Percentiles rank a stretch among this genome's conserved stretches.
These are phyloP conservation scores for Hortiboletus flavorubellus DNA, from an alignment of 768 basidiomycete genomes.

Conservation along the genomic window DNA sequence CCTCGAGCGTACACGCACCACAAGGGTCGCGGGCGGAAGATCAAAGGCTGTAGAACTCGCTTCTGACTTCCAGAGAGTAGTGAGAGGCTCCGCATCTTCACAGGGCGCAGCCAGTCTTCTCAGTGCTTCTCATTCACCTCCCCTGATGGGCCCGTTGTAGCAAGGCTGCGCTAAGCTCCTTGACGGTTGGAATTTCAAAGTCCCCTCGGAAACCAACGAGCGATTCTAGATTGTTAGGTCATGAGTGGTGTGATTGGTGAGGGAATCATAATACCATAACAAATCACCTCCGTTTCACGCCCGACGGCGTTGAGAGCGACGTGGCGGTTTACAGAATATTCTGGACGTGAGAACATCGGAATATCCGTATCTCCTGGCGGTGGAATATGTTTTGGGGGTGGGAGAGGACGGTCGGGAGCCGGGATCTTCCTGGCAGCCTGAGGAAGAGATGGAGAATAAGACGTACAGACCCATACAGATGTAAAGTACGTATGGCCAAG, in stretches of 20 bases:
- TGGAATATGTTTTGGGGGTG: constrained; percentile 3
- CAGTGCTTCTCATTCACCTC: constrained; percentile 25
- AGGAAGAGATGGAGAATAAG: constrained; percentile 1
- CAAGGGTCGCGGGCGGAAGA: constrained; percentile 21
- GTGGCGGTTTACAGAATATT: constrained; percentile 3
- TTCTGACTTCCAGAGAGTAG: constrained; percentile 16
- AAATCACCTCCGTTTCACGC: constrained; percentile 16
- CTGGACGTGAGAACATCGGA: constrained; percentile 18
- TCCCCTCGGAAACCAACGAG: constrained; percentile 16
- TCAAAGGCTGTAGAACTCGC: constrained; percentile 14
- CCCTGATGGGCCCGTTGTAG: constrained; percentile 29
- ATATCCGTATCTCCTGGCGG: constrained; percentile 1
- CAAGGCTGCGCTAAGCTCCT: constrained; percentile 16
- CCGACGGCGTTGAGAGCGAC: constrained; percentile 14
- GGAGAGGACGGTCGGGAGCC: constrained; percentile 7
- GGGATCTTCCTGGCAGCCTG: constrained; percentile 10
- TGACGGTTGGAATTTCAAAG: constrained; percentile 25
- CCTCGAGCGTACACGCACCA: constrained; percentile 18
- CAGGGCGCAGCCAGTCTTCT: constrained; percentile 18
- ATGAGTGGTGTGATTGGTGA: constrained; percentile 16
- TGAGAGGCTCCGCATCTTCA: constrained; percentile 12
- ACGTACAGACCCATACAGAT: neutral
- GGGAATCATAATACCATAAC: constrained; percentile 14
- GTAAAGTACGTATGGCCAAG: constrained; percentile 5
- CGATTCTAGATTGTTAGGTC: constrained; percentile 17